Base-by-base conservation (phyloP, 192 early-diverging fungal species). In the Powellomyces hirtus region DNA sequence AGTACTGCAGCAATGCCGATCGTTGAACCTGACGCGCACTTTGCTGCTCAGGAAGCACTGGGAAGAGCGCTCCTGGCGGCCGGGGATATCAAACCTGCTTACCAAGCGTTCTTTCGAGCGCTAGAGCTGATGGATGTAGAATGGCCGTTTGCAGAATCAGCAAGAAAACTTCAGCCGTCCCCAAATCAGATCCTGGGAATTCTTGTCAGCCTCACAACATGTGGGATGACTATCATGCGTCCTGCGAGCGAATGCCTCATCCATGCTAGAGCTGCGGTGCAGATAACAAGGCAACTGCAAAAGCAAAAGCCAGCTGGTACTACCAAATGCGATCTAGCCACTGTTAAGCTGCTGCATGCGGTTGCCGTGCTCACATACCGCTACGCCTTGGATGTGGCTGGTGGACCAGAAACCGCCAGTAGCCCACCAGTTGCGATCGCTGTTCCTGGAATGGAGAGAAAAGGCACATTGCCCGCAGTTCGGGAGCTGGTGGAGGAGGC, bases 371-470 rank as follows among this genome's bases (percentile, higher is more conserved):
- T 62, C 10, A 24, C 50, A 2, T 75, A 75, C 31, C 27, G 42
- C 24, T 59, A 52, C 36, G 64, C 64, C 0, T 50, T 75, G 13
- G 50, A 58, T 13, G 49, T 71, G 13, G 74, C 68, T 31, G 74
- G 74, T 38, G 74, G 74, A 27, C 27, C 42, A 0, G 67, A 65
- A 8, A 24, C 24, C 22, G 74, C 74, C 16, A 58, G 68, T 30
- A 65, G 61, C 26, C 74, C 74, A 1, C 74, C 74, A 30, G 68
- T 75, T n/a, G 74, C 74, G 0, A 40, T 75, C 24, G n/a, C 53
- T 38, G 18, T 36, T 56, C 37, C 37, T 13, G 27, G 35, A 2
- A n/a, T 56, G n/a, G 46, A 55, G 3, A n/a, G 22, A 38, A 40
- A 58, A 44, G 50, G 33, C 0, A n/a, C n/a, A n/a, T n/a, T 36